A percentile compares a stretch with the other conserved stretches of the same genome.
Conservation (phyloP, 306 rosid species). For the Fragaria ananassa region DNA sequence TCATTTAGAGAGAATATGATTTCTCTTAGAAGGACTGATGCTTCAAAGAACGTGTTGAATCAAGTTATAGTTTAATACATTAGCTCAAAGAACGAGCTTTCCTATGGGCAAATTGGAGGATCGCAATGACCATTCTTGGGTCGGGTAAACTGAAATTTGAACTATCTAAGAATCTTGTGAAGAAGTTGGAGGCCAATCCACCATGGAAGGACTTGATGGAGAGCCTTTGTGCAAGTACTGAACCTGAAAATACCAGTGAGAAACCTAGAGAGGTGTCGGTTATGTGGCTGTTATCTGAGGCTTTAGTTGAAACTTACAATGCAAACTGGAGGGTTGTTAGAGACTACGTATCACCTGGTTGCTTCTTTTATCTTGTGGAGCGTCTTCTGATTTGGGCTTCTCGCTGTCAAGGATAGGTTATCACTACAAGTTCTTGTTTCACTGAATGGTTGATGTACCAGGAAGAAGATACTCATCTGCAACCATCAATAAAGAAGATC, state of each 20-base stretch:
- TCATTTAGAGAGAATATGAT: too few relatives aligned
- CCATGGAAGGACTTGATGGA: constrained; percentile 40
- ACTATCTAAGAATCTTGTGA: too few relatives aligned
- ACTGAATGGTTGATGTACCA: constrained; percentile 50
- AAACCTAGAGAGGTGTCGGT: background rate
- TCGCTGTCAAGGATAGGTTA: constrained; percentile 29
- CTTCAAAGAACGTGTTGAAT: too few relatives aligned
- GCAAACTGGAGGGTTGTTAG: constrained; percentile 33
- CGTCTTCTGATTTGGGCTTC: constrained; percentile 40
- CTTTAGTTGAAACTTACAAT: constrained; percentile 35
- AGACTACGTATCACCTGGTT: constrained; percentile 39
- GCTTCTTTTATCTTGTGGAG: constrained; percentile 60
- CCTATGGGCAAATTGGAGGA: too few relatives aligned
- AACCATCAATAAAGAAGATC: background rate
- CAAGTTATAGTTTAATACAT: too few relatives aligned
- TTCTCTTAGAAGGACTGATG: too few relatives aligned
- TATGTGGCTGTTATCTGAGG: constrained; percentile 21
- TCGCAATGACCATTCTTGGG: too few relatives aligned
- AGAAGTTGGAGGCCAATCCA: constrained; percentile 23
- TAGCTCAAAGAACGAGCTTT: too few relatives aligned
- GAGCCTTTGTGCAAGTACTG: background rate
- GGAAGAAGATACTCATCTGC: constrained; percentile 14
- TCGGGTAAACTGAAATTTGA: too few relatives aligned
- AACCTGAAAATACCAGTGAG: too few relatives aligned
- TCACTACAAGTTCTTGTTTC: constrained; percentile 48